Evolutionary conservation across 495 filamentous ascomycete species (phyloP), one percentile per base, ranked within the genome.

Genomic region (Pyrenula aspistea): DNA sequence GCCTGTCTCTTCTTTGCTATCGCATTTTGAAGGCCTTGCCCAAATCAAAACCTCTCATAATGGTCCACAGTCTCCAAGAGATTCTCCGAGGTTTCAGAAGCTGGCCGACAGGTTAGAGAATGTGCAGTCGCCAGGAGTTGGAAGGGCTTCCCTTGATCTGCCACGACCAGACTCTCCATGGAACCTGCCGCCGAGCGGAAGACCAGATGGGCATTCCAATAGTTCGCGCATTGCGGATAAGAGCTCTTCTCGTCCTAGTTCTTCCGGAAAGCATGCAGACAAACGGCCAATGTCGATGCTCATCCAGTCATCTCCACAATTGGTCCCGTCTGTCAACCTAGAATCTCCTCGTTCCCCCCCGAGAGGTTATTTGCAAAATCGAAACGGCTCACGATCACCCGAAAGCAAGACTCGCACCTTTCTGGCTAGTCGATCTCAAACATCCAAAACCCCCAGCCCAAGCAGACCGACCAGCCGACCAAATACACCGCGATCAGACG

Each of bases 1-100:
- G 74, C 88, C 93, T 0, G 93, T 98, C 23, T 98, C 93, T 49
- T 95, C 92, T 51, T 75, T 97, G 25, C 80, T 89, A 52, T 93
- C 91, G 49, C 86, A 92, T 66, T 98, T 98, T 65, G 93, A 98
- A 75, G 86, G 86, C 57, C 83, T 95, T 67, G 79, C 84, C 42
- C 81, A 80, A 60, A 64, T 73, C 54, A 80, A 66, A 54, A 63
- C 67, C 10, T 62, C 63, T 22, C 68, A 71, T 8, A 61, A 67
- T 49, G 55, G 56, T 2, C 53, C 65, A 1, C 61, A 58, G 72
- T 63, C 60, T 61, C 62, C 61, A 48, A 74, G 56, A 65, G 61
- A 71, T 65, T 65, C 66, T 62, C 69, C 67, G 71, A 71, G 67
- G 73, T 42, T 42, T 42, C 31, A 42, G 8, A 42, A 42, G 31